Evolutionary conservation across 805 yeast species (phyloP), one percentile per base, ranked within the genome.

Genomic region (Ogataea nonfermentans): DNA sequence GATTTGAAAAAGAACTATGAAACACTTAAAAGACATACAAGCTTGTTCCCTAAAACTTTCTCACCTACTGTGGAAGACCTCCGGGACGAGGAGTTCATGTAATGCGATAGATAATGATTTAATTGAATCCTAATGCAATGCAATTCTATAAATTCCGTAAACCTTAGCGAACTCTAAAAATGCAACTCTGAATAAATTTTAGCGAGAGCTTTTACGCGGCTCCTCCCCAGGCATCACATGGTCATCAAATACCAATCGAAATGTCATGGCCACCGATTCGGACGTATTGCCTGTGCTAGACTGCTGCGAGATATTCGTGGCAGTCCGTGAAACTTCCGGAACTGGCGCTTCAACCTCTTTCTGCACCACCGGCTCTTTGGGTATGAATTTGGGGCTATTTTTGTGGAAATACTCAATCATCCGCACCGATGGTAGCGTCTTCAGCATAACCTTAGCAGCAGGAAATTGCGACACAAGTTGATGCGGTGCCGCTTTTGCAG

Each of bases 1-100:
- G 41, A 37, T 17, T 32, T 46, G 7, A 41, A 56, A 33, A 55
- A 49, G 28, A 60, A 60, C 36, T 60, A 60, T 28, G 47, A 49
- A 19, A 60, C 64, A 1, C 34, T 41, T 14, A 41, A 38, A 6
- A 49, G 65, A 30, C 53, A 47, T 32, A 53, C 63, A 1, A 42
- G 37, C 4, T 47, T 57, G 34, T 28, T 32, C 6, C 44, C 40
- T 16, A 33, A 32, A n/a, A 43, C 44, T 22, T 24, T 28, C 15
- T 44, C 53, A 19, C 53, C 56, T 4, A 38, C 44, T 2, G 14
- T 52, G 9, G 56, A 52, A 29, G 56, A 52, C 30, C 30, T 52
- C 13, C 35, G 27, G 13, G 56, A 52, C 34, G 55, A 46, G 23
- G 56, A 50, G 26, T 49, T 43, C 25, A 24, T 35, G 34, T 42